Percentiles rank a stretch among this genome's conserved stretches.
phyloP scores from a whole-genome alignment of 75 land plant species.

The Adiantum capillusveneris region DNA sequence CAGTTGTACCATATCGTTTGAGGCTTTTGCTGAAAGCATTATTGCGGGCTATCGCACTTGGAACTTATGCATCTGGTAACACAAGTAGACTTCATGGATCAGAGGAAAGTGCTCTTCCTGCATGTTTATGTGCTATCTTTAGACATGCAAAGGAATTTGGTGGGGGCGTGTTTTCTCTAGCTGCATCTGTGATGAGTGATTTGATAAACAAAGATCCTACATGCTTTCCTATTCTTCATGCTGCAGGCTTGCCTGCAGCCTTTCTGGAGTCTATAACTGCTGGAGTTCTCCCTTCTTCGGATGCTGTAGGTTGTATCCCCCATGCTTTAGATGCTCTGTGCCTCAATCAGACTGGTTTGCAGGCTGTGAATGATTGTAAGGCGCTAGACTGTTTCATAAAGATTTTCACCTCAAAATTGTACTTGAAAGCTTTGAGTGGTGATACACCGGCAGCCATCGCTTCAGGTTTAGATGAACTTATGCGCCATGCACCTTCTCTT shows the following conservation, averaged over 20 bases:
- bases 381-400: slow-evolving; percentile 86
- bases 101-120: slow-evolving; percentile 75
- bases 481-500: slow-evolving; percentile 87
- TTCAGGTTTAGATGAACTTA: slow-evolving; percentile 82
- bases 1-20: slow-evolving; percentile 57
- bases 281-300: slow-evolving; percentile 80
- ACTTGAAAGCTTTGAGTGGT: slow-evolving; percentile 56
- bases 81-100: slow-evolving; percentile 56
- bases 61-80: slow-evolving; percentile 88
- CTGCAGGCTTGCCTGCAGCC: slow-evolving; percentile 76
- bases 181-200: slow-evolving; percentile 97
- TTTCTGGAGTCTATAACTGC: slow-evolving; percentile 76
- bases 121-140: slow-evolving; percentile 70
- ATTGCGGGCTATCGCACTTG: slow-evolving; percentile 75
- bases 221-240: slow-evolving; percentile 73
- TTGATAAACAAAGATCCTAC: slow-evolving; percentile 97
- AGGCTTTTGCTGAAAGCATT: slow-evolving; percentile 73
- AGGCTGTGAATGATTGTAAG: slow-evolving; percentile 74
- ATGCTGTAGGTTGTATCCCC: slow-evolving; percentile 84
- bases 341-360: slow-evolving; percentile 73
- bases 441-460: slow-evolving; percentile 75
- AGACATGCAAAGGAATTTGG: slow-evolving; percentile 87
- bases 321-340: slow-evolving; percentile 89
- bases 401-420: slow-evolving; percentile 74
- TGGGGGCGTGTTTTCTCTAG: slow-evolving; percentile 89